phyloP scores from a whole-genome alignment of 352 stramenopile species.

The Phytopythium oedochilum region DNA sequence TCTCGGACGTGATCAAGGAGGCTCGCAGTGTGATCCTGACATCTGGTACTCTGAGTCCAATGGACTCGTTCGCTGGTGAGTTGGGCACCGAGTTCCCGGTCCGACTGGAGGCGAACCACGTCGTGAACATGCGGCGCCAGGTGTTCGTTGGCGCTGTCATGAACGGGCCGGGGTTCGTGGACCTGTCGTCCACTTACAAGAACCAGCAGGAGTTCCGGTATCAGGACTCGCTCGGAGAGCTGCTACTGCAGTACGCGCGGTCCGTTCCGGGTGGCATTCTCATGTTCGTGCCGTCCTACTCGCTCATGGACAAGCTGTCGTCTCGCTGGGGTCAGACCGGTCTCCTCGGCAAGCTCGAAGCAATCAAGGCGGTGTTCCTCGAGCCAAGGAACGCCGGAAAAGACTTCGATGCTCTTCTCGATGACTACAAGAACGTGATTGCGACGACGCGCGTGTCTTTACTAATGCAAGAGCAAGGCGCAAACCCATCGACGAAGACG shows the following conservation, averaged over 20 bases:
- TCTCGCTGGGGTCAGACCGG: constrained; percentile 69
- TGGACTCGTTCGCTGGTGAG: constrained; percentile 86
- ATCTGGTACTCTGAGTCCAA: constrained; percentile 80
- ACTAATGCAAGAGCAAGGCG: constrained; percentile 1
- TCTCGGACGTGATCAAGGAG: constrained; percentile 66
- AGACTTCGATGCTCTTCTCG: constrained; percentile 73
- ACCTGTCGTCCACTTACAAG: constrained; percentile 73
- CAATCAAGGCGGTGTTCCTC: constrained; percentile 54
- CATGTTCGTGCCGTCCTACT: constrained; percentile 88
- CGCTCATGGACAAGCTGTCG: constrained; percentile 65
- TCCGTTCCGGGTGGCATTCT: constrained; percentile 73
- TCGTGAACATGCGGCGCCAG: constrained; percentile 86
- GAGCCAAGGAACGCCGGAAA: constrained; percentile 75
- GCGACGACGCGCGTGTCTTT: constrained; percentile 14
- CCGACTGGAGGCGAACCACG: constrained; percentile 79
- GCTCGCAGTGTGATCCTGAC: constrained; percentile 77
- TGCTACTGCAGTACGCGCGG: constrained; percentile 64
- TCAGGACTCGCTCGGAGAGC: constrained; percentile 76
- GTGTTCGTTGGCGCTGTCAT: constrained; percentile 76
- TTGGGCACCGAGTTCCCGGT: constrained; percentile 78
- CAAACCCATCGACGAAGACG: constrained; percentile 18
- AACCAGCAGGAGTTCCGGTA: constrained; percentile 81
- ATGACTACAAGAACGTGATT: constrained; percentile 68
- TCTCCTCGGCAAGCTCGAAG: constrained; percentile 51
- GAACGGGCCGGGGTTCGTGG: constrained; percentile 54